A percentile compares a stretch with the other conserved stretches of the same genome.
Evolutionary conservation across 345 rosid genomes (phyloP).

Genomic region (Lumnitzera littorea): DNA sequence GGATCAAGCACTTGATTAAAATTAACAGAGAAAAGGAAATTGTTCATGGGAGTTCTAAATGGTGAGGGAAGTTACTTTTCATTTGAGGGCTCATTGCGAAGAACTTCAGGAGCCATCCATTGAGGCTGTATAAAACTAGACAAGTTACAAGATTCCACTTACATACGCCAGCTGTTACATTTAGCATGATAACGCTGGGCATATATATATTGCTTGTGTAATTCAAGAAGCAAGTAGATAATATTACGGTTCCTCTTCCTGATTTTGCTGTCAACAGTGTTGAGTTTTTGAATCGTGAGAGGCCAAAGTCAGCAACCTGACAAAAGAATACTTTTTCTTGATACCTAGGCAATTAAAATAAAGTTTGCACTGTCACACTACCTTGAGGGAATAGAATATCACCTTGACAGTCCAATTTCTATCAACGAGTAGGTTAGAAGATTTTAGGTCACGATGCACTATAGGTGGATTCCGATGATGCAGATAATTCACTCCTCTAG

Average conservation of each 20-base stretch:
- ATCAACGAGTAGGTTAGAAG: constrained; percentile 87
- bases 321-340: not conserved
- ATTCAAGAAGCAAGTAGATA: not conserved
- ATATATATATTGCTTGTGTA: too few species aligned
- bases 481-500: constrained; percentile 89
- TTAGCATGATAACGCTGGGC: too few species aligned
- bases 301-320: constrained; percentile 93
- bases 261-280: constrained; percentile 66
- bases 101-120: constrained; percentile 99
- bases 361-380: too few species aligned
- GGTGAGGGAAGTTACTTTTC: constrained; percentile 47
- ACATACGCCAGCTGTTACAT: too few species aligned
- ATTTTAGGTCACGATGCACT: constrained; percentile 82
- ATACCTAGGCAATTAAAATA: too few species aligned
- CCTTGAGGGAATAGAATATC: not conserved
- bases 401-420: constrained; percentile 93
- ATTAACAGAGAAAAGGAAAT: not conserved
- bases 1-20: too few species aligned
- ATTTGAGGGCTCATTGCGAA: constrained; percentile 77
- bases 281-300: constrained; percentile 78
- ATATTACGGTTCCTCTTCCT: constrained; percentile 78
- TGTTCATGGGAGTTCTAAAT: not conserved
- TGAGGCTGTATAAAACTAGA: constrained; percentile 55
- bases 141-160: not conserved
- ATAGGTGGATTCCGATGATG: constrained; percentile 86